phyloP scores from a whole-genome alignment of 257 asterid species.

The Nicotiana tabacum region DNA sequence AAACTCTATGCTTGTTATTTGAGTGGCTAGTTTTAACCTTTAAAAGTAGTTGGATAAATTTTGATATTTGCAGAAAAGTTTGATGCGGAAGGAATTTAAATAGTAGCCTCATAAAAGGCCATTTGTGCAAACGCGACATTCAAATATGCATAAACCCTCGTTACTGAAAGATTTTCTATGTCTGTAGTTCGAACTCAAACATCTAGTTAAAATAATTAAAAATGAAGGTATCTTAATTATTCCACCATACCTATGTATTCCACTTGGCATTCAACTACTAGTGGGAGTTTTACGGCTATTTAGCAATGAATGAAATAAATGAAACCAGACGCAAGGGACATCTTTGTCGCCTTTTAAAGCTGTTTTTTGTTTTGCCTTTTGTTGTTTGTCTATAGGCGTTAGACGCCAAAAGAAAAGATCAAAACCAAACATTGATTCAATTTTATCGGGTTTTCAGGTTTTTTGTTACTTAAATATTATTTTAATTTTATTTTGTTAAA shows the following conservation, averaged over 20 bases:
- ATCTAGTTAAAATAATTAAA: background rate
- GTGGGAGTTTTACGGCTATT: constrained; percentile 7
- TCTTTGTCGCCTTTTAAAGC: background rate
- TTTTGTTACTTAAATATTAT: too few relatives aligned
- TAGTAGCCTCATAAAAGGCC: background rate
- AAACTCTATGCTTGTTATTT: background rate
- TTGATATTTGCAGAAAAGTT: background rate
- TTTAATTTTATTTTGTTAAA: too few relatives aligned
- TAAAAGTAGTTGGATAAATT: background rate
- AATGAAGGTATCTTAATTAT: too few relatives aligned
- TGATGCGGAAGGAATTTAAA: background rate
- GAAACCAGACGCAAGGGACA: background rate
- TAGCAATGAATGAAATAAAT: constrained; percentile 5
- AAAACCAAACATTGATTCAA: too few relatives aligned
- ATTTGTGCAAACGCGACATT: background rate
- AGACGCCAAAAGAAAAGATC: too few relatives aligned
- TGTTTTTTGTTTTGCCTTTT: background rate
- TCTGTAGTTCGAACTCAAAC: background rate
- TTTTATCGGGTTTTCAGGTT: too few relatives aligned
- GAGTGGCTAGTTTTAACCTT: background rate
- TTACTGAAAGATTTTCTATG: background rate
- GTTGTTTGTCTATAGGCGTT: background rate
- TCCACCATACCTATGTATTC: background rate
- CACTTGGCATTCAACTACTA: background rate
- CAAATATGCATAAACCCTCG: background rate